Conservation (phyloP, 306 rosid species). For the Cucurbita pepo region DNA sequence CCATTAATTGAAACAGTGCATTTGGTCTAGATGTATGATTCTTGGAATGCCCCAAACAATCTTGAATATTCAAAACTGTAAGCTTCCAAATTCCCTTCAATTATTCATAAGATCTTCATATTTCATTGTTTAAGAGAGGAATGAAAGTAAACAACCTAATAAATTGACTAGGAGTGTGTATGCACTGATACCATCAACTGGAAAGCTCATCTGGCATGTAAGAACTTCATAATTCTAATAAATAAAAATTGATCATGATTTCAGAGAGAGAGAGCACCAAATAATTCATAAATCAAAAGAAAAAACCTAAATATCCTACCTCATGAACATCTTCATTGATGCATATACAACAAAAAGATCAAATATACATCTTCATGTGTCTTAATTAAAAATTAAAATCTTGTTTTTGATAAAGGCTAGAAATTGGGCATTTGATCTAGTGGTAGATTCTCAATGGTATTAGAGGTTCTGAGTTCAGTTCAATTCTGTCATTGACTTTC, state of each 20-base stretch:
- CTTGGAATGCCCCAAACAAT: slow-evolving; percentile 7
- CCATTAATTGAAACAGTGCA: background rate
- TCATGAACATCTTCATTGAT: background rate
- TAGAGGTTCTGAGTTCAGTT: background rate
- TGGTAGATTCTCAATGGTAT: background rate
- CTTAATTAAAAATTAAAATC: background rate
- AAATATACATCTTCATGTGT: background rate
- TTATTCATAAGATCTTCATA: background rate
- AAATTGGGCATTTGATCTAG: background rate
- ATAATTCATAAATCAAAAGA: background rate
- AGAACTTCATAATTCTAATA: background rate
- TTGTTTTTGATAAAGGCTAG: background rate
- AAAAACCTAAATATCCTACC: background rate
- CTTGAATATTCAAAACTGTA: background rate
- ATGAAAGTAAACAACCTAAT: background rate
- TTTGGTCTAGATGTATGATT: background rate
- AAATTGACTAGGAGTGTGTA: background rate
- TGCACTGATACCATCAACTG: no score
- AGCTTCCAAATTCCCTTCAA: background rate
- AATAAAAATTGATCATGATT: background rate
- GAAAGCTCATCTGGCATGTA: background rate
- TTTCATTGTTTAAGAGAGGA: background rate
- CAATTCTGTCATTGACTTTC: background rate
- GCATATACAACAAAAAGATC: background rate
- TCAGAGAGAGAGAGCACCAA: background rate